Base-by-base conservation (phyloP, 116 monocot genomes). In the Phalaenopsis hybrid region DNA sequence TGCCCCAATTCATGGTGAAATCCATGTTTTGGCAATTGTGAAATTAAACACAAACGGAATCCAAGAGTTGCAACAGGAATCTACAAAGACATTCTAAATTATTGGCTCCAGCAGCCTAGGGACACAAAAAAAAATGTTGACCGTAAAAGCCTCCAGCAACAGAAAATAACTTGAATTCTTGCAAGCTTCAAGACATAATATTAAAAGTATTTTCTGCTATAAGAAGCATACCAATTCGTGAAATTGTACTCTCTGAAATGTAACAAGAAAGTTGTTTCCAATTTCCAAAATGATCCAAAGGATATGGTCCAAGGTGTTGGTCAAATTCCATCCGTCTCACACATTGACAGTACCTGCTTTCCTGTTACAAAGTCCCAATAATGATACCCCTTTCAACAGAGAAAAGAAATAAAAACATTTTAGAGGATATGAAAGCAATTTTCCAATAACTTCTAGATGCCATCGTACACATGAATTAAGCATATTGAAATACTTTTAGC, bases 281-380 rank as follows among this genome's bases (percentile, higher is more conserved):
- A 57, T 88, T 87, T 80, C 81, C 90, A 85, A 82, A 90, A 9
- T 87, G 88, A 33, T 93, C 86, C 65, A 99, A 86, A 82, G 89
- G 83, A 83, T 95, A 99, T 46, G 99, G 94, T 16, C 94, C 99
- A 85, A 99, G 91, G 16, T 95, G 82, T 33, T 75, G 65, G 79
- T 99, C 99, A 87, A 99, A 99, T 49, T 93, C 95, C 34, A 95
- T 79, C 37, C 51, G 79, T 76, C 84, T 99, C 74, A 94, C 99
- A n/a, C 46, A 93, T 92, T 84, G 88, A 80, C 68, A 74, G 57
- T 89, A 99, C 81, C 92, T 89, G 75, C 23, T 61, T 84, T 95
- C 99, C 99, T 98, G 79, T 68, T 28, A 78, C 23, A 69, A 88
- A 85, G n/a, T 80, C 21, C 50, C 57, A 37, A 76, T 21, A 23